These are phyloP conservation scores for Penicillium canariense DNA, from an alignment of 495 filamentous ascomycete species.

Conservation along the genomic window DNA sequence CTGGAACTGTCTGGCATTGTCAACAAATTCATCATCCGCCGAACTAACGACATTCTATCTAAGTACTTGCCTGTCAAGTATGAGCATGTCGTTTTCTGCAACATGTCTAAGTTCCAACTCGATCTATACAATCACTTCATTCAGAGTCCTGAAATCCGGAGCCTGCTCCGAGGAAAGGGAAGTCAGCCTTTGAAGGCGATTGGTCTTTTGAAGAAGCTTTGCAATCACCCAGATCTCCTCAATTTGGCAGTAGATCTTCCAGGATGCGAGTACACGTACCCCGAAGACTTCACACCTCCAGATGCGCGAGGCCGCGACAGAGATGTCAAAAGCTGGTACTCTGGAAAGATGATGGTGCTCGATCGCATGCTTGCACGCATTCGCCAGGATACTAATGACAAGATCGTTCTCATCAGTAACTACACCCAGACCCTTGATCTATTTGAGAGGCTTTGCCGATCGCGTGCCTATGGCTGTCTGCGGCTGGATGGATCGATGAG, in stretches of 20 bases:
- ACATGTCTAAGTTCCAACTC: conserved; percentile 86
- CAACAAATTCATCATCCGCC: conserved; percentile 98
- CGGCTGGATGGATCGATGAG: conserved; percentile 97
- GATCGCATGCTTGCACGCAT: conserved; percentile 98
- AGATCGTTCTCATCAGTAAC: conserved; percentile 98
- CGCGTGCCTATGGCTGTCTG: conserved; percentile 77
- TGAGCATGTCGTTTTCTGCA: conserved; percentile 99
- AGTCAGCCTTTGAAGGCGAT: conserved; percentile 97
- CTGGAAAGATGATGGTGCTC: conserved; percentile 96
- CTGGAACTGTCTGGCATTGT: conserved; percentile 78
- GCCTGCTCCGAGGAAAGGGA: conserved; percentile 87
- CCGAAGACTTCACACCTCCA: conserved; percentile 84
- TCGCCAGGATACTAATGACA: conserved; percentile 94
- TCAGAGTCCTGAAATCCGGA: conserved; percentile 90
- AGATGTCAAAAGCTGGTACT: conserved; percentile 94
- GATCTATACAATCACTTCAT: conserved; percentile 97
- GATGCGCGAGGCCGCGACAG: conserved; percentile 85
- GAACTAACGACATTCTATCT: conserved; percentile 96
- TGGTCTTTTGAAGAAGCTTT: conserved; percentile 93
- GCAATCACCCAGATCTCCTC: conserved; percentile 95
- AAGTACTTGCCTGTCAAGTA: conserved; percentile 99
- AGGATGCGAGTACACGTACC: conserved; percentile 78
- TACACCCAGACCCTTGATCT: conserved; percentile 96
- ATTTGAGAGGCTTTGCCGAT: conserved; percentile 87
- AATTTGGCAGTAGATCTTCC: conserved; percentile 81